Percentiles rank a stretch among this genome's conserved stretches.
These are phyloP conservation scores for Nemania sp. DNA, from an alignment of 2,329 filamentous ascomycete genomes.

Conservation along the genomic window DNA sequence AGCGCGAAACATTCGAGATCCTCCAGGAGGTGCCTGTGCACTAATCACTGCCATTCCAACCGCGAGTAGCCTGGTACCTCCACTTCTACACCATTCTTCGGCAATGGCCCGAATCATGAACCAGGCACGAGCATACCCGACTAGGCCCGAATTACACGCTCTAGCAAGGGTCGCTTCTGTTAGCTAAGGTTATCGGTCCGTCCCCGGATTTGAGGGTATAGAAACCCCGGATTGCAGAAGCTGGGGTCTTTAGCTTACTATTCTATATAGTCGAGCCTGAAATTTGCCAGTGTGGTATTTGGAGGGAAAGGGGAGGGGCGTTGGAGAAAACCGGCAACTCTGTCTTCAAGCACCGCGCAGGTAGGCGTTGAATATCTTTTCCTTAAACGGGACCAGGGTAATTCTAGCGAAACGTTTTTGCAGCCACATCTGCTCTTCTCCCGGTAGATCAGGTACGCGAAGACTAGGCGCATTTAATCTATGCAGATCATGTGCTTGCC, in stretches of 20 bases:
- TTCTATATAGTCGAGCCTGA: not conserved
- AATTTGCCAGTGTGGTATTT: not conserved
- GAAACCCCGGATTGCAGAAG: conserved; percentile 6
- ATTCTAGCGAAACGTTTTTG: not conserved
- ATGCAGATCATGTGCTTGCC: not conserved
- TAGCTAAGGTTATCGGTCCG: conserved; percentile 1
- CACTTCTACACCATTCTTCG: too few species aligned
- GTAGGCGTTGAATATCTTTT: too few species aligned
- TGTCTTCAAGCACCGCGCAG: not conserved
- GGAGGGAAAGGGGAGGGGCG: not conserved
- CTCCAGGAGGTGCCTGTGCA: too few species aligned
- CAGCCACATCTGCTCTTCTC: not conserved
- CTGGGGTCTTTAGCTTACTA: conserved; percentile 2
- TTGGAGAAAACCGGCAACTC: not conserved
- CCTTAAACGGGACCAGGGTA: not conserved
- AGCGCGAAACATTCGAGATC: too few species aligned
- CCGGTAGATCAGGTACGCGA: not conserved
- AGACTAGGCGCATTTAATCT: not conserved
- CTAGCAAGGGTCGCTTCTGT: not conserved
- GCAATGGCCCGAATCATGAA: too few species aligned
- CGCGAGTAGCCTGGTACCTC: too few species aligned
- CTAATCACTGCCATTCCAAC: too few species aligned
- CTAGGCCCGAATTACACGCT: conserved; percentile 1
- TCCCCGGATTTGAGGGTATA: conserved; percentile 1
- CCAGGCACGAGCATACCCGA: too few species aligned